phyloP scores from a whole-genome alignment of 2,329 filamentous ascomycete species.

The Neonectria hederae region DNA sequence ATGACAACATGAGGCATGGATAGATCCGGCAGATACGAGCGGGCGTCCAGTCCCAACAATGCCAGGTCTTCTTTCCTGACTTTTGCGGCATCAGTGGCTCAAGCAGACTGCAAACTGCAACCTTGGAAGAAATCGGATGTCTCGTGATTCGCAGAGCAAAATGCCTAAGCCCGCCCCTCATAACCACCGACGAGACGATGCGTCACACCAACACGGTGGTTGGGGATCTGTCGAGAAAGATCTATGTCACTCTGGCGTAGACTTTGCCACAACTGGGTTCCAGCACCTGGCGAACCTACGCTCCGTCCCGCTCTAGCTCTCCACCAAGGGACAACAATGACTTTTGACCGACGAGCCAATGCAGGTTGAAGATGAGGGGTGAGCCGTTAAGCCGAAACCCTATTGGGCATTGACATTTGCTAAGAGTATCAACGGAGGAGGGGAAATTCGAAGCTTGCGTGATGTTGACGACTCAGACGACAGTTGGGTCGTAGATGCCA shows the following conservation, averaged over 20 bases:
- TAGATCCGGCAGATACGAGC: background rate
- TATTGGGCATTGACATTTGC: background rate
- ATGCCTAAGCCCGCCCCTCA: too few relatives aligned
- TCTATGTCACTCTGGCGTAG: background rate
- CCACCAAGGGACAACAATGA: background rate
- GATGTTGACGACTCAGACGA: background rate
- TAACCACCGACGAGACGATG: background rate
- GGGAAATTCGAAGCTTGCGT: background rate
- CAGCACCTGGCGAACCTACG: background rate
- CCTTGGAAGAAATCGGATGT: background rate
- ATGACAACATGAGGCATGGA: background rate
- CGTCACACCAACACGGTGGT: background rate
- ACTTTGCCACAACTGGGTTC: background rate
- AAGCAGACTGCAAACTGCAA: background rate
- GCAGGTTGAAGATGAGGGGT: background rate
- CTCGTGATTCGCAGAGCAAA: background rate
- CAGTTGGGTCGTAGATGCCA: background rate
- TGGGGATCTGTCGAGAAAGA: background rate
- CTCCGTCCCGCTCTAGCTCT: background rate
- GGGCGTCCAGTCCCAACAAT: background rate
- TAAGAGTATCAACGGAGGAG: background rate
- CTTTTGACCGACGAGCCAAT: background rate
- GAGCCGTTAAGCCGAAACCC: too few relatives aligned
- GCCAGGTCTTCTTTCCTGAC: background rate
- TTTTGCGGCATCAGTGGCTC: background rate